phyloP scores from a whole-genome alignment of 495 filamentous ascomycete species.

The Niebla homalea region DNA sequence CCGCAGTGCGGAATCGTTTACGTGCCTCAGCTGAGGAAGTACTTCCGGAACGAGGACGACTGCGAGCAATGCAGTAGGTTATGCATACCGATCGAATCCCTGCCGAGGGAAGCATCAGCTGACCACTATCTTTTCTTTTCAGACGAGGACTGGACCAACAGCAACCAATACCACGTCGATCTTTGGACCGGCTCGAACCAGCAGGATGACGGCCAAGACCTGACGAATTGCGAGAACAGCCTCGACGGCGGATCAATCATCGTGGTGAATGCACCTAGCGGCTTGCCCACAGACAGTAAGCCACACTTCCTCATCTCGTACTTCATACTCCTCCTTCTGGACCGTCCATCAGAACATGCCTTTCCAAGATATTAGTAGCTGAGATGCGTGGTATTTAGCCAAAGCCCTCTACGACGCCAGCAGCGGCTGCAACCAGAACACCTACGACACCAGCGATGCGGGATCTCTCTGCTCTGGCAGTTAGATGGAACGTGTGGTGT shows the following conservation, averaged over 20 bases:
- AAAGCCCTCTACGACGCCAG: conserved; percentile 3
- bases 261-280: conserved; percentile 7
- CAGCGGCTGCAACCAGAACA: neutral
- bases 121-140: neutral
- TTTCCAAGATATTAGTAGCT: neutral
- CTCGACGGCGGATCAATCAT: conserved; percentile 11
- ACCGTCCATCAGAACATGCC: neutral
- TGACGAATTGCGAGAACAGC: conserved; percentile 25
- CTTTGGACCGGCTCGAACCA: conserved; percentile 30
- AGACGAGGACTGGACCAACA: conserved; percentile 21
- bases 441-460: neutral
- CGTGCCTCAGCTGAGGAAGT: conserved; percentile 30
- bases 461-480: conserved; percentile 6
- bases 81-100: neutral
- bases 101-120: neutral
- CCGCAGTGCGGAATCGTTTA: conserved; percentile 33
- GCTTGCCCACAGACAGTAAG: conserved; percentile 8
- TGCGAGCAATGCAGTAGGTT: conserved; percentile 21
- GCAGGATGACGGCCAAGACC: conserved; percentile 18
- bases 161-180: conserved; percentile 24
- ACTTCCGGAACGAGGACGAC: conserved; percentile 26
- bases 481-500: neutral
- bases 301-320: neutral
- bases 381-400: neutral
- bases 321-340: neutral